phyloP scores from a whole-genome alignment of 805 yeast species.

The Pichia occidentalis region DNA sequence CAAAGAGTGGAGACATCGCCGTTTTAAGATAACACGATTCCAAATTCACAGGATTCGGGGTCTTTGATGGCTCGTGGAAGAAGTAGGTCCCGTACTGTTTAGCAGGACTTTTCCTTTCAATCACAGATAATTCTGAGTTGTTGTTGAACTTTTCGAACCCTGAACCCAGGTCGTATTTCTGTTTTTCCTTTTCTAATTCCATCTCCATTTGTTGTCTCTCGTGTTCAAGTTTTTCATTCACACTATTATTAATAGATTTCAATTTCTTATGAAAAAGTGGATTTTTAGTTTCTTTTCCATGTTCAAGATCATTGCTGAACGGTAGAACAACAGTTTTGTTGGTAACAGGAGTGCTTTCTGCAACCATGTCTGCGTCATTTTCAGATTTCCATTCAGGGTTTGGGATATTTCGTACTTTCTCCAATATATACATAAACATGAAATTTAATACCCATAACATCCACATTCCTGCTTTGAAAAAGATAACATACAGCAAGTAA shows the following conservation, averaged over 20 bases:
- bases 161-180: too few species aligned
- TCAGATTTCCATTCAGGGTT: constrained; percentile 17
- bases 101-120: neutral
- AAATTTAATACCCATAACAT: constrained; percentile 18
- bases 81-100: constrained; percentile 27
- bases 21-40: constrained; percentile 20
- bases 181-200: neutral
- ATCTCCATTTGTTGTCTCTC: neutral
- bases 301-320: neutral
- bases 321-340: neutral
- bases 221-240: constrained; percentile 1
- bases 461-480: constrained; percentile 23
- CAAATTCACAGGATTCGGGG: constrained; percentile 1
- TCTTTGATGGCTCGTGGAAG: constrained; percentile 9
- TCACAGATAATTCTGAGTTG: neutral
- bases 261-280: constrained; percentile 7
- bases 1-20: constrained; percentile 8
- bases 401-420: constrained; percentile 21
- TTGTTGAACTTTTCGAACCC: too few species aligned
- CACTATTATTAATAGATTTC: neutral
- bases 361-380: constrained; percentile 6
- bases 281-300: neutral
- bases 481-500: constrained; percentile 17
- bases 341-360: constrained; percentile 8
- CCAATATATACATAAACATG: constrained; percentile 13